phyloP scores from a whole-genome alignment of 1,284 basidiomycete species.

The Ganoderma meredithae region DNA sequence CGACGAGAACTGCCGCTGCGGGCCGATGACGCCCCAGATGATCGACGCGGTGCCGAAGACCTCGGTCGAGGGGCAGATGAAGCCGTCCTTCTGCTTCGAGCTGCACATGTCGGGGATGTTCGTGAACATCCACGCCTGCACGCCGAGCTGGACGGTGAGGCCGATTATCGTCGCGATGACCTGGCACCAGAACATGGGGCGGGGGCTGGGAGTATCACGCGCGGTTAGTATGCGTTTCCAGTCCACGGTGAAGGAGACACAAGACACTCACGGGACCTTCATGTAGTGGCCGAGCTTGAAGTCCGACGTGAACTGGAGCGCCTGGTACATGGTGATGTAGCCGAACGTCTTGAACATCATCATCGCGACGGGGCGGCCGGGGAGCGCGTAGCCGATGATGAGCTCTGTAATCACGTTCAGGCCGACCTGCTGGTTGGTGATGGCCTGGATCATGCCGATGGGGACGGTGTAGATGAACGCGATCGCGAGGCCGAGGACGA shows the following conservation, averaged over 20 bases:
- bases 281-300: constrained; percentile 81
- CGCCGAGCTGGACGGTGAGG: constrained; percentile 68
- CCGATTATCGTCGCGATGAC: constrained; percentile 69
- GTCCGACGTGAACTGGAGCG: constrained; percentile 63
- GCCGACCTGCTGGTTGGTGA: constrained; percentile 60
- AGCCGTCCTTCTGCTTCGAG: constrained; percentile 51
- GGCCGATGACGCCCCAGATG: constrained; percentile 52
- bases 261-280: constrained; percentile 56
- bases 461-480: constrained; percentile 57
- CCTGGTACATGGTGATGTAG: constrained; percentile 53
- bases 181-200: constrained; percentile 67
- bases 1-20: constrained; percentile 47
- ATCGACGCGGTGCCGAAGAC: constrained; percentile 42
- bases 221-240: background rate
- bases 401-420: constrained; percentile 60
- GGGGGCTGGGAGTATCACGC: constrained; percentile 37
- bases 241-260: no score
- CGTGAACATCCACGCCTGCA: constrained; percentile 74
- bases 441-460: constrained; percentile 60
- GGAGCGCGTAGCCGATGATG: constrained; percentile 57
- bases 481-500: constrained; percentile 50
- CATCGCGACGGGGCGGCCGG: constrained; percentile 56
- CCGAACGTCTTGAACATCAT: constrained; percentile 66
- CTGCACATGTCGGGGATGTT: constrained; percentile 61
- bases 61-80: constrained; percentile 57